Evolutionary conservation across 169 alveolate genomes (phyloP).

Genomic region (Miamiensis avidus): DNA sequence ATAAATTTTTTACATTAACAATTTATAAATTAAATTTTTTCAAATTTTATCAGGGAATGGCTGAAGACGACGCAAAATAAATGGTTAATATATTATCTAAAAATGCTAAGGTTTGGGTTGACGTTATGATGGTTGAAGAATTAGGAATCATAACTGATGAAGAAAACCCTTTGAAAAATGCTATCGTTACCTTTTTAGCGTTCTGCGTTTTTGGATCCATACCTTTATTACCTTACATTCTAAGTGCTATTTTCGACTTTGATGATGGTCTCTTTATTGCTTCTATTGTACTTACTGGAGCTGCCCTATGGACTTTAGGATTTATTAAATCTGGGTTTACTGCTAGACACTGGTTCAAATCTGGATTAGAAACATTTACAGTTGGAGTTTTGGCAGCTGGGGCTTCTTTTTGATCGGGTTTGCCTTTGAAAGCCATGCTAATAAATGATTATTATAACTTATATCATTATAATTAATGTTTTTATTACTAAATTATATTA

Average conservation of each 20-base stretch:
- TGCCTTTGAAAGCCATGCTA: constrained; percentile 15
- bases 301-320: constrained; percentile 34
- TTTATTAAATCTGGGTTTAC: constrained; percentile 35
- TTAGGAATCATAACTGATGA: constrained; percentile 38
- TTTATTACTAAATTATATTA: too few relatives aligned
- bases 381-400: constrained; percentile 40
- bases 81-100: constrained; percentile 33
- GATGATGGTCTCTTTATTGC: constrained; percentile 6
- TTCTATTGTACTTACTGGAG: constrained; percentile 22
- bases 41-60: constrained; percentile 11
- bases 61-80: constrained; percentile 31
- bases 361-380: constrained; percentile 40
- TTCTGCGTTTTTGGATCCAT: constrained; percentile 37
- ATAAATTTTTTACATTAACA: not conserved
- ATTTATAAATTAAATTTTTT: too few relatives aligned
- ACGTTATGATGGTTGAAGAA: constrained; percentile 54
- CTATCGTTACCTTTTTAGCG: constrained; percentile 41
- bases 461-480: too few relatives aligned
- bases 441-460: too few relatives aligned
- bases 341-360: constrained; percentile 27
- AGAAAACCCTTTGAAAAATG: constrained; percentile 45
- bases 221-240: constrained; percentile 45
- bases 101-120: constrained; percentile 42
- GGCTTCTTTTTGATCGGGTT: constrained; percentile 41
- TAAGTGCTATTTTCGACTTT: constrained; percentile 7